These are phyloP conservation scores for Funneliformis geosporum DNA, from an alignment of 192 early-diverging fungal genomes.

Conservation along the genomic window DNA sequence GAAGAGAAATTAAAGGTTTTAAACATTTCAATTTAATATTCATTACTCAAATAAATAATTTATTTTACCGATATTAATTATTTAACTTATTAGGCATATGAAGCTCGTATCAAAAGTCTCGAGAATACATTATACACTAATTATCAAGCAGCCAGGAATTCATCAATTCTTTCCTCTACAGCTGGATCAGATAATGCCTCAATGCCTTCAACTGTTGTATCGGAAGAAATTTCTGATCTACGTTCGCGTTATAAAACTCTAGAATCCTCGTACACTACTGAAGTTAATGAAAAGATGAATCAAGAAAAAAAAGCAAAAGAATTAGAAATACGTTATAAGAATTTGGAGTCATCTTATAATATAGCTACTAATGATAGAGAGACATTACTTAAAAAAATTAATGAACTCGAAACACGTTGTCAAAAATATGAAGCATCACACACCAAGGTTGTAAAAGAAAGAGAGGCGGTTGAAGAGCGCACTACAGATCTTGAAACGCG, in stretches of 20 bases:
- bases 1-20: constrained; percentile 37
- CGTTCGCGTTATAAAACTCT: background rate
- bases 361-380: background rate
- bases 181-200: background rate
- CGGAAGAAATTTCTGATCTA: background rate
- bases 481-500: background rate
- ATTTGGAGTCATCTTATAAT: constrained; percentile 5
- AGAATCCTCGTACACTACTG: background rate
- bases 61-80: background rate
- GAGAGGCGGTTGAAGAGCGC: background rate
- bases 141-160: constrained; percentile 33
- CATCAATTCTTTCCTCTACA: background rate
- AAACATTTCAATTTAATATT: background rate
- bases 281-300: background rate
- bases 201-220: too few species aligned
- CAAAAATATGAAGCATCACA: background rate
- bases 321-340: background rate
- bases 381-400: background rate
- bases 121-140: constrained; percentile 45
- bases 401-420: constrained; percentile 15
- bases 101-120: constrained; percentile 43
- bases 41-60: background rate
- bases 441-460: background rate
- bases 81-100: constrained; percentile 35
- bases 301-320: background rate